Evolutionary conservation across 495 filamentous ascomycete genomes (phyloP), one percentile per base, ranked within the genome.

Genomic region (Neurospora terricola): DNA sequence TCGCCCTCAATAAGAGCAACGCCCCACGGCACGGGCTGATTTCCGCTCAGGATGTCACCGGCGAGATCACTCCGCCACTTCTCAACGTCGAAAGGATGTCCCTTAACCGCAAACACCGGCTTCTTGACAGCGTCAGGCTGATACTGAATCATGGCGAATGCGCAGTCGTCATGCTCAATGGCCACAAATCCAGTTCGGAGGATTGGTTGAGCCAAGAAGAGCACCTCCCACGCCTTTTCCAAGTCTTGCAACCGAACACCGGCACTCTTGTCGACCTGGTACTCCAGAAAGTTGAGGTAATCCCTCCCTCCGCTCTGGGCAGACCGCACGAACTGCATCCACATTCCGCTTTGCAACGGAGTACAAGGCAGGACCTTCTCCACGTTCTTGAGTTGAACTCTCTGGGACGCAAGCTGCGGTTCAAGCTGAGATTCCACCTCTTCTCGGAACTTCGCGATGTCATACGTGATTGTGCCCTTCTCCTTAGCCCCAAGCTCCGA

Each of bases 91-190:
- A 84, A 85, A 0, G 69, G 37, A 75, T 34, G 69, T 3, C 12
- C 12, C 7, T 34, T 69, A 8, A 40, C 1, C 1, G 30, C 38
- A 11, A 23, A 3, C 1, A 72, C 11, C 0, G 66, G 69, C 1
- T 12, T 34, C 2, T 8, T 34, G 21, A 70, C 71, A 2, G 37
- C 4, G 3, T 21, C 38, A 2, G 72, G 62, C 0, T 69, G 45
- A 76, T 90, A 90, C 36, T 88, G 87, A 11, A 93, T 76, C 89
- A 93, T 93, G 2, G 89, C 89, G 77, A 91, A 93, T 0, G 89
- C 84, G 75, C 83, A 80, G 4, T 86, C 77, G 14, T 80, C 72
- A 75, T 91, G 87, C 72, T 88, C 88, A 27, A 93, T 77, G 14
- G 89, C 82, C 4, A 87, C 74, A 71, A 96, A 91, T 12, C 89